These are phyloP conservation scores for Pleurotus salmoneostramineus DNA, from an alignment of 768 basidiomycete genomes.

Conservation along the genomic window DNA sequence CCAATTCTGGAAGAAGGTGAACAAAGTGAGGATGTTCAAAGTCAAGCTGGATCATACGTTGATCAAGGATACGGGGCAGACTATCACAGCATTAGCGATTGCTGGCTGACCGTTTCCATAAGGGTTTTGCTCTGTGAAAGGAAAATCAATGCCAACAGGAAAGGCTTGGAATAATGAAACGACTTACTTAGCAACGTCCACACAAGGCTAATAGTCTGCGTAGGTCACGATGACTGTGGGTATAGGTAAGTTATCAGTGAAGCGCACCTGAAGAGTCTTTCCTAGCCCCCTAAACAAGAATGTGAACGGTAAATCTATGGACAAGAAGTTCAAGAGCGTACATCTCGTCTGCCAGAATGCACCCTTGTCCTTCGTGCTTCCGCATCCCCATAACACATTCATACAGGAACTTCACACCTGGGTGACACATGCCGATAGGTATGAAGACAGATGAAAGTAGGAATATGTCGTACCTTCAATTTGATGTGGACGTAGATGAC, in stretches of 20 bases:
- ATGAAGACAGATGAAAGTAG: slow-evolving; percentile 1
- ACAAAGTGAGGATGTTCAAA: background rate
- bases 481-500: slow-evolving; percentile 84
- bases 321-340: slow-evolving; percentile 20
- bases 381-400: slow-evolving; percentile 94
- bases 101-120: slow-evolving; percentile 53
- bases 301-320: slow-evolving; percentile 1
- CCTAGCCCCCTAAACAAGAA: slow-evolving; percentile 73
- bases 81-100: slow-evolving; percentile 83
- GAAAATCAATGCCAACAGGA: background rate
- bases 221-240: slow-evolving; percentile 5
- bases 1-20: slow-evolving; percentile 69
- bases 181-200: slow-evolving; percentile 87
- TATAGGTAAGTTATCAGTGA: background rate
- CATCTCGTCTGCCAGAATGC: slow-evolving; percentile 98
- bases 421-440: background rate
- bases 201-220: slow-evolving; percentile 83
- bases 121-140: slow-evolving; percentile 71
- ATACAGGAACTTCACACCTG: slow-evolving; percentile 87
- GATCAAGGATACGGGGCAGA: slow-evolving; percentile 89
- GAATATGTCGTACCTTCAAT: slow-evolving; percentile 56
- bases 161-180: background rate
- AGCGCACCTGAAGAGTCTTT: slow-evolving; percentile 79
- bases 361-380: slow-evolving; percentile 88
- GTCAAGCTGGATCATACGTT: slow-evolving; percentile 44